Evolutionary conservation across 1,284 basidiomycete genomes (phyloP), one percentile per base, ranked within the genome.

Genomic region (Xerocomus minutiporus): DNA sequence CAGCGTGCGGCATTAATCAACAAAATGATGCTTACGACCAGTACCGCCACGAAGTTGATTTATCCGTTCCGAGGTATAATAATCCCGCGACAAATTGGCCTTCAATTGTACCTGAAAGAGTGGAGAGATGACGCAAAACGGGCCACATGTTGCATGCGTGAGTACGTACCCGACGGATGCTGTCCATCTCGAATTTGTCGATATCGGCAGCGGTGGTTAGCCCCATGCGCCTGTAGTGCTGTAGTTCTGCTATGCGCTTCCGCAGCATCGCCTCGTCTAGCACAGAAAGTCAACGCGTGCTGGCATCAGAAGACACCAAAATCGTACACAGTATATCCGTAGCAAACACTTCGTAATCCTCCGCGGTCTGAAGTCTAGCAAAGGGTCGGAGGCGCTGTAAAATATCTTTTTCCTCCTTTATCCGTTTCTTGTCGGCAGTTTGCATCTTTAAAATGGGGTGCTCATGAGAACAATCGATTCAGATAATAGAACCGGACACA

Each of bases 401-500:
- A 50, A 98, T 83, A 58, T 99, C 96, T 60, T 89, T 84, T 65
- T 98, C 95, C 57, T 98, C 96, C 62, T 91, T 91, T 13, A 83
- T 82, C 20, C 92, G 79, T 67, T 95, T 96, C 72, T 94, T 89
- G 60, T 99, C 97, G 1, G 82, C 81, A 8, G 91, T 89, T 76
- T 91, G 86, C 74, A 93, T 91, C 91, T 97, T 69, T 8, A 17
- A 17, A 17, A 17, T 40, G 47, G 40, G 40, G 3, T 0, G 23
- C 7, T 28, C 25, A 44, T 56, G 29, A 55, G 23, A 45, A 44
- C 3, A 23, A 29, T 12, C 8, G 8, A 38, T 28, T 38, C 52
- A 40, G 55, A 1, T 20, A 1, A 17, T 25, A 6, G 20, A 25
- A 53, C 40, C 42, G 17, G 25, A 20, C 20, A 7, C 39, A 51